A percentile compares a stretch with the other conserved stretches of the same genome.
phyloP scores from a whole-genome alignment of 1,284 basidiomycete species.

The Cryptococcus wingfieldii region DNA sequence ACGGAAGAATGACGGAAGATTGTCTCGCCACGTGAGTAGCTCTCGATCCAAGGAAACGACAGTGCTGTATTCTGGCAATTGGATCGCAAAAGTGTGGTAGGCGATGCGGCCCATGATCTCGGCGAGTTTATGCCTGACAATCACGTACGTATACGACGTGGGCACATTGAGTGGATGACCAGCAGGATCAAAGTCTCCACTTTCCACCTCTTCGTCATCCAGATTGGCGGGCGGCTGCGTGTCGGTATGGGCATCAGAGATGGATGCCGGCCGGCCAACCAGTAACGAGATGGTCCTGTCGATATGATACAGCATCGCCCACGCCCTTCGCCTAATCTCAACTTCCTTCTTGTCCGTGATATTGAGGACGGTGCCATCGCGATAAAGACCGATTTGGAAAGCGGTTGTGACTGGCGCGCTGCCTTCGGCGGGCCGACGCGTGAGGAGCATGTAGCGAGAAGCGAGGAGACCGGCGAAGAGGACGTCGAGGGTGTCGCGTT shows the following conservation, averaged over 20 bases:
- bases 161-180: constrained; percentile 48
- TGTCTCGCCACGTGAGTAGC: constrained; percentile 46
- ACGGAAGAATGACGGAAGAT: constrained; percentile 44
- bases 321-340: constrained; percentile 49
- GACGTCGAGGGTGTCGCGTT: constrained; percentile 50
- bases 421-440: constrained; percentile 49
- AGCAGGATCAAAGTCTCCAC: constrained; percentile 45
- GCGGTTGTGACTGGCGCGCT: constrained; percentile 50
- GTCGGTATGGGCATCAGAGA: constrained; percentile 50
- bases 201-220: constrained; percentile 50
- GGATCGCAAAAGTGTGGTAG: constrained; percentile 51
- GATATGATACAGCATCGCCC: constrained; percentile 49
- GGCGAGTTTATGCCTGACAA: constrained; percentile 47
- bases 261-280: constrained; percentile 48
- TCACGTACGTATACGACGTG: constrained; percentile 49
- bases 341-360: constrained; percentile 48
- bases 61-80: constrained; percentile 49
- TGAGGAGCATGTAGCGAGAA: constrained; percentile 50
- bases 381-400: constrained; percentile 50
- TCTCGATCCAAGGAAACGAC: constrained; percentile 50
- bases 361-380: constrained; percentile 50
- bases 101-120: constrained; percentile 51
- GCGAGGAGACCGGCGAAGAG: constrained; percentile 49
- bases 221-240: constrained; percentile 49
- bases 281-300: constrained; percentile 49